A percentile compares a stretch with the other conserved stretches of the same genome.
These are phyloP conservation scores for Chlamydomonas sphaeroides DNA, from an alignment of 139 green algal genomes.

Conservation along the genomic window DNA sequence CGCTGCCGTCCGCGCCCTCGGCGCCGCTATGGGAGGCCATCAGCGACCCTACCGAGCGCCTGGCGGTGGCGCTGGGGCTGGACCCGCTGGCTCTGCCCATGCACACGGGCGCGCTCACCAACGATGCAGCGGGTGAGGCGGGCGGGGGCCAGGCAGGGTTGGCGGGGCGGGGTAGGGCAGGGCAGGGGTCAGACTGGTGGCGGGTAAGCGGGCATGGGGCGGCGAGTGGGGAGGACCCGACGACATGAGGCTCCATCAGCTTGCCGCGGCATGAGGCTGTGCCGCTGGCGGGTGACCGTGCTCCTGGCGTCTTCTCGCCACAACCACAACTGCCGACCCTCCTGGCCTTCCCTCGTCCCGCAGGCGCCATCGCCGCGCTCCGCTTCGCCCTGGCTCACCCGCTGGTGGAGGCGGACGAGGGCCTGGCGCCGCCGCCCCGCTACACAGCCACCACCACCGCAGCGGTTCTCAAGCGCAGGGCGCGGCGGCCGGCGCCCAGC, in stretches of 20 bases:
- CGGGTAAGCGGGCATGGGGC: too few species aligned
- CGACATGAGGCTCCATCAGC: too few species aligned
- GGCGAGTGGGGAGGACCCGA: too few species aligned
- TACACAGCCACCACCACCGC: conserved; percentile 41
- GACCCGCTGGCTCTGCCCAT: conserved; percentile 53
- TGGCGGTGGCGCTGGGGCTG: conserved; percentile 61
- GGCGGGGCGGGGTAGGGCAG: too few species aligned
- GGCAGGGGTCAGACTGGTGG: too few species aligned
- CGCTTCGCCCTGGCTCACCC: conserved; percentile 61
- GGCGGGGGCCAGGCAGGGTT: too few species aligned
- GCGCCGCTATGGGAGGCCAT: conserved; percentile 55
- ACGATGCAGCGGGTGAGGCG: conserved; percentile 40
- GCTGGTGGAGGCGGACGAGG: conserved; percentile 52
- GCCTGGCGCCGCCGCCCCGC: conserved; percentile 23
- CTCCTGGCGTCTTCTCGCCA: too few species aligned
- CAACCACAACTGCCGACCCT: too few species aligned
- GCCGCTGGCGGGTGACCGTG: too few species aligned
- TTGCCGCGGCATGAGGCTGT: too few species aligned
- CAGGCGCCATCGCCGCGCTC: conserved; percentile 52
- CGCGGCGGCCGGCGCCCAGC: background rate
- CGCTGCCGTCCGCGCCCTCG: background rate
- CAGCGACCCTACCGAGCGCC: conserved; percentile 58
- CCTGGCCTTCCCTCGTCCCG: too few species aligned
- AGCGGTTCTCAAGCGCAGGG: conserved; percentile 44
- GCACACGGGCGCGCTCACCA: conserved; percentile 52